Conservation (phyloP, 1,284 basidiomycete species). For the Tylopilus sp. region DNA sequence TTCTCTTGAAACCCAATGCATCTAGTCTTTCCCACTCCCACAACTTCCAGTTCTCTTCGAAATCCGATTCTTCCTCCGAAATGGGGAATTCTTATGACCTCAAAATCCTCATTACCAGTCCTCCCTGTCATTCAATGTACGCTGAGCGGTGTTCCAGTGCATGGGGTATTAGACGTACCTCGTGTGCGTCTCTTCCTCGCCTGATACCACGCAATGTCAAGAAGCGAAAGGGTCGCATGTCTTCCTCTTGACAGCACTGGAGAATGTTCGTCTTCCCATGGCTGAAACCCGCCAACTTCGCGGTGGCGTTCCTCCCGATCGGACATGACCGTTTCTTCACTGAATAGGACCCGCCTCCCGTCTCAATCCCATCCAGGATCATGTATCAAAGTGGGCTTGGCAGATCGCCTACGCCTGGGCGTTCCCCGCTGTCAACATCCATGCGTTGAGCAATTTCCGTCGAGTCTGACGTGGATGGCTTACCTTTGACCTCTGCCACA, state of each 20-base stretch:
- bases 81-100: constrained; percentile 22
- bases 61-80: constrained; percentile 4
- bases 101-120: constrained; percentile 18
- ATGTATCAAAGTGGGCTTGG: constrained; percentile 16
- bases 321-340: not conserved
- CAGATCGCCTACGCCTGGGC: constrained; percentile 13
- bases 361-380: constrained; percentile 29
- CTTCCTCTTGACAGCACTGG: not conserved
- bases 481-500: constrained; percentile 19
- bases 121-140: constrained; percentile 7
- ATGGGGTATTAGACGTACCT: constrained; percentile 10
- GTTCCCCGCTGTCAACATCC: constrained; percentile 12
- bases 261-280: constrained; percentile 4
- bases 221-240: constrained; percentile 14
- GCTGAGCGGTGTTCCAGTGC: not conserved
- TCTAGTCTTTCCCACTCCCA: constrained; percentile 26
- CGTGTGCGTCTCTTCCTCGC: constrained; percentile 1
- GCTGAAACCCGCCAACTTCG: not conserved
- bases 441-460: constrained; percentile 6
- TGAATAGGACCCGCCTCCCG: constrained; percentile 11
- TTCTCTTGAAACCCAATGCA: constrained; percentile 9
- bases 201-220: constrained; percentile 17
- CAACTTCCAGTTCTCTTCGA: constrained; percentile 8
- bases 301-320: constrained; percentile 1
- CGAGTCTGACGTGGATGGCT: not conserved